Percentiles rank a stretch among this genome's conserved stretches.
Evolutionary conservation across 2,329 filamentous ascomycete species (phyloP).

Genomic region (Aureobasidium leucospermi): DNA sequence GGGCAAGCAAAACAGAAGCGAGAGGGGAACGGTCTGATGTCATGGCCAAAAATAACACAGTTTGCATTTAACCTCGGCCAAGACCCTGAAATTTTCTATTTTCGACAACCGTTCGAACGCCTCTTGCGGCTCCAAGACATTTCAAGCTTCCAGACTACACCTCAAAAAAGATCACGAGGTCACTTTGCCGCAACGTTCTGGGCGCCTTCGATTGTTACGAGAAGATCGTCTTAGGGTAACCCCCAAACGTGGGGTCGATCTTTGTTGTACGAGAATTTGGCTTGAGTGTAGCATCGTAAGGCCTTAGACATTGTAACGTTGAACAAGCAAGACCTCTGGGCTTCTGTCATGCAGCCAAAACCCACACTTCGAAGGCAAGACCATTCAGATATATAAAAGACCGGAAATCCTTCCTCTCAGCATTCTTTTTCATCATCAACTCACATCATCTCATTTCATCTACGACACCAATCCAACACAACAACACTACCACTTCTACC

Average conservation of each 20-base stretch:
- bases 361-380: background rate
- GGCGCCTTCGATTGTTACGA: background rate
- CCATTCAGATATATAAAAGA: background rate
- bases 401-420: background rate
- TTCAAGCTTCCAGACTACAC: background rate
- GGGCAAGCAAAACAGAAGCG: background rate
- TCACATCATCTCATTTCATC: background rate
- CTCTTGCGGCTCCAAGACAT: background rate
- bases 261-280: background rate
- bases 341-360: background rate
- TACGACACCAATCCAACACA: background rate
- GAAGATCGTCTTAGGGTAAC: background rate
- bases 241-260: constrained; percentile 1
- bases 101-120: background rate
- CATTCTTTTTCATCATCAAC: background rate
- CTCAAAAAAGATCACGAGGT: background rate
- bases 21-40: background rate
- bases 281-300: background rate
- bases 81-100: constrained; percentile 7
- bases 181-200: background rate
- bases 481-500: background rate
- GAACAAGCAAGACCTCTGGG: background rate
- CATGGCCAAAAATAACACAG: constrained; percentile 3
- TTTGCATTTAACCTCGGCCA: background rate
- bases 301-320: background rate